phyloP scores from a whole-genome alignment of 805 yeast genomes.

The Saturnispora saitoi region DNA sequence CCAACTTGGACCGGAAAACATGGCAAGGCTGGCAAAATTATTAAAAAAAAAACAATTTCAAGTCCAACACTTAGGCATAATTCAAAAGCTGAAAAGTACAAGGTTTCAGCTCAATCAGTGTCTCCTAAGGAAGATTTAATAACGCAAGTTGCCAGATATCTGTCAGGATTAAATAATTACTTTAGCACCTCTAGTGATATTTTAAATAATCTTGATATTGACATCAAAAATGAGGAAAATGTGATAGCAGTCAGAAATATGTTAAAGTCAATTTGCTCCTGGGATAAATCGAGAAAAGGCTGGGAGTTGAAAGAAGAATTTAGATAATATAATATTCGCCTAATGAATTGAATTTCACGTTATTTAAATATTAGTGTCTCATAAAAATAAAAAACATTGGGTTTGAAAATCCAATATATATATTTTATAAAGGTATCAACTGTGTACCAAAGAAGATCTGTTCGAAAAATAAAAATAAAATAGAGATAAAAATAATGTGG shows the following conservation, averaged over 20 bases:
- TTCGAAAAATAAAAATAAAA: neutral
- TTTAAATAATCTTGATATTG: constrained; percentile 22
- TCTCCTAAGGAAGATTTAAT: constrained; percentile 16
- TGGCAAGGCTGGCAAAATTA: constrained; percentile 66
- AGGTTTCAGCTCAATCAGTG: constrained; percentile 12
- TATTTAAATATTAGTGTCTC: neutral
- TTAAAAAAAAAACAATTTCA: neutral
- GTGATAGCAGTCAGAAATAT: constrained; percentile 58
- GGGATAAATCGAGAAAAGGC: constrained; percentile 50
- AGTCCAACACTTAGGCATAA: neutral
- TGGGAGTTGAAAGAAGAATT: constrained; percentile 62
- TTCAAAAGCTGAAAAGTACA: constrained; percentile 29
- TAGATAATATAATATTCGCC: constrained; percentile 14
- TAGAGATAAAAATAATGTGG: neutral
- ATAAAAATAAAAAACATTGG: too few species aligned
- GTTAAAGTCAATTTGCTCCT: constrained; percentile 55
- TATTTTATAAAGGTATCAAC: too few species aligned
- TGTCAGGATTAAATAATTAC: constrained; percentile 22
- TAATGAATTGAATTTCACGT: too few species aligned
- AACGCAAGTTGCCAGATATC: constrained; percentile 20
- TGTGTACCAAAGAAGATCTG: neutral
- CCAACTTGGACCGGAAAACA: constrained; percentile 97
- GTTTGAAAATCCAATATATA: too few species aligned
- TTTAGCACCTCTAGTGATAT: constrained; percentile 28
- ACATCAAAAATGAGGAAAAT: constrained; percentile 41